phyloP scores from a whole-genome alignment of 257 asterid genomes.

The Solanum neorickii region DNA sequence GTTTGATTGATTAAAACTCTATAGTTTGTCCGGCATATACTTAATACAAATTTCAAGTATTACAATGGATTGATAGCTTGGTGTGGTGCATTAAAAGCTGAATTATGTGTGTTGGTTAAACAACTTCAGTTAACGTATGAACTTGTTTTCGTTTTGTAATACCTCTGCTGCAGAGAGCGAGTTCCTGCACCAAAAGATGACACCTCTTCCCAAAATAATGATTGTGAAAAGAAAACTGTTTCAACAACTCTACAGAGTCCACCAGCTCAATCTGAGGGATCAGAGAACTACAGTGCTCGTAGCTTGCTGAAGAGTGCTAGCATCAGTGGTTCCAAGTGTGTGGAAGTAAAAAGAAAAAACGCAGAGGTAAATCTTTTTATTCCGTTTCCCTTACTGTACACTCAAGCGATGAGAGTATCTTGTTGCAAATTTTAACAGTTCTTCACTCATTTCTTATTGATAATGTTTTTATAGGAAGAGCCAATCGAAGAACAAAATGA shows the following conservation, averaged over 20 bases:
- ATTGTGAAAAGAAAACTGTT: conserved; percentile 49
- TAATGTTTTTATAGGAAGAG: conserved; percentile 13
- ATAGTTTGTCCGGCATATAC: background rate
- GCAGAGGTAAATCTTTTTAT: conserved; percentile 34
- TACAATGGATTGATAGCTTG: background rate
- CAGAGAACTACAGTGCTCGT: conserved; percentile 43
- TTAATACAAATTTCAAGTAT: background rate
- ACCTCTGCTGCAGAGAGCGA: conserved; percentile 50
- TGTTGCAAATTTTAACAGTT: background rate
- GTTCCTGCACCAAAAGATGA: conserved; percentile 73
- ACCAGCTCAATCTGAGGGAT: conserved; percentile 16
- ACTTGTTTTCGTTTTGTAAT: background rate
- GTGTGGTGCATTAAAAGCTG: background rate
- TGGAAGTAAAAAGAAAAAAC: conserved; percentile 41
- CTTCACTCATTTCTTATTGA: background rate
- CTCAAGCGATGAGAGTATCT: background rate
- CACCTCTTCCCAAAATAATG: conserved; percentile 18
- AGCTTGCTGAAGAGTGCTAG: conserved; percentile 94
- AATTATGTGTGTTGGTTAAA: background rate
- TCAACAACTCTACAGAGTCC: conserved; percentile 57
- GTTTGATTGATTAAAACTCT: background rate
- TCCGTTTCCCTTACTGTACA: background rate
- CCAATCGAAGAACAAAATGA: conserved; percentile 26
- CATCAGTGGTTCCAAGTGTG: conserved; percentile 84
- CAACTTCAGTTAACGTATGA: background rate